These are phyloP conservation scores for Fusarium sp. DNA, from an alignment of 2,329 filamentous ascomycete species.

Conservation along the genomic window DNA sequence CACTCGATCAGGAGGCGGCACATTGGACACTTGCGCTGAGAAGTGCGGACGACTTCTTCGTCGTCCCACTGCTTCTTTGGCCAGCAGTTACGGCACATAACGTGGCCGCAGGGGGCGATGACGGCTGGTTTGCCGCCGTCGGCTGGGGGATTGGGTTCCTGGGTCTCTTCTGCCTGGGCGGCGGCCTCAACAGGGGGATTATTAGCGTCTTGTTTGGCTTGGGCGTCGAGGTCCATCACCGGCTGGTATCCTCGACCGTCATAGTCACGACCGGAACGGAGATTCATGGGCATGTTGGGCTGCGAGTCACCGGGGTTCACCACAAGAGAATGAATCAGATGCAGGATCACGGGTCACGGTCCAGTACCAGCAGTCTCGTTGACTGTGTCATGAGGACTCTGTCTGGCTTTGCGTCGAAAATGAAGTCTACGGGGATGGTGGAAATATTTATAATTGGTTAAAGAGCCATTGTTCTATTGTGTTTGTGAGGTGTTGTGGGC, in stretches of 20 bases:
- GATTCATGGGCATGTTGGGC: background rate
- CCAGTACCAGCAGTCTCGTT: background rate
- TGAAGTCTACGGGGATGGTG: too few relatives aligned
- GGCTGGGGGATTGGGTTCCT: background rate
- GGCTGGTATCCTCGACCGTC: background rate
- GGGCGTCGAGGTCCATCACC: background rate
- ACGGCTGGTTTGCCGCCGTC: background rate
- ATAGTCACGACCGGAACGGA: background rate
- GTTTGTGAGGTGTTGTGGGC: too few relatives aligned
- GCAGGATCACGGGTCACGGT: background rate
- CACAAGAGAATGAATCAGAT: background rate
- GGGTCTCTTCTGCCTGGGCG: too few relatives aligned
- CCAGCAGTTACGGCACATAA: slow-evolving; percentile 19
- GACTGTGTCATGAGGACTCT: too few relatives aligned
- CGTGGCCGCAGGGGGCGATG: slow-evolving; percentile 19
- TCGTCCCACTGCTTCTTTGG: background rate
- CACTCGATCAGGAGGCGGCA: background rate
- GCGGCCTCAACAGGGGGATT: background rate
- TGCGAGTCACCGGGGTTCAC: background rate
- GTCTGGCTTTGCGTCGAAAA: too few relatives aligned
- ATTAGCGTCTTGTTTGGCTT: background rate
- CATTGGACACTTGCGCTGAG: slow-evolving; percentile 3
- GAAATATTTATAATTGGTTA: too few relatives aligned
- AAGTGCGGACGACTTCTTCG: background rate
- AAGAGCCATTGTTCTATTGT: too few relatives aligned